Evolutionary conservation across 352 stramenopile species (phyloP), one percentile per base, ranked within the genome.

Genomic region (Elongisporangium anandrum): DNA sequence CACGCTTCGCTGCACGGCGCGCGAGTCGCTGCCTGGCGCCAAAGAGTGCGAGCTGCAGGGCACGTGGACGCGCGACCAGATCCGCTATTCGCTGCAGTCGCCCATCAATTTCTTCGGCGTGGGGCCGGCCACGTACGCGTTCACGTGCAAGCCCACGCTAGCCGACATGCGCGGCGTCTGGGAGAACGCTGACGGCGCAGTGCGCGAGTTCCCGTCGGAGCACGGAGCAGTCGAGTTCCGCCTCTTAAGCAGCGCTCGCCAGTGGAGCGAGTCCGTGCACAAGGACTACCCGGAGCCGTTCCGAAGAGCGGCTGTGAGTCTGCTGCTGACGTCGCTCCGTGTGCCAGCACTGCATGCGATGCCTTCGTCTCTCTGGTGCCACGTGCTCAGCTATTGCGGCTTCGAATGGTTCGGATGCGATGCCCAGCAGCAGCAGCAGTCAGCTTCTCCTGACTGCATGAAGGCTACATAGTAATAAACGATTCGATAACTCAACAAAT

Each of bases 21-120:
- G 69, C 19, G 78, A 88, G 50, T 47, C 81, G 20, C 59, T 79
- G 4, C 84, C 81, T 52, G 29, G 9, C 29, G 63, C 68, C 2
- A 76, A 86, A 60, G 66, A 80, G 39, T 87, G 76, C 19, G 58
- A 62, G 47, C 34, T 90, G 7, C 54, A 64, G 13, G 80, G 80
- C 8, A 69, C 70, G 53, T 90, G 80, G 80, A 75, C 61, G 10
- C 68, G 66, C 39, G 56, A 65, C 38, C 55, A 72, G 13, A 13
- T 90, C 17, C 67, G 62, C 50, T 90, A 83, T 38, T 59, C 77
- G 57, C 55, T 90, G 51, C 59, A 77, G 62, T 90, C 87, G 62
- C 53, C 69, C 24, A 79, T 81, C 66, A 59, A 73, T 26, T 87
- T 87, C 56, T 74, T 72, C 21, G 67, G 70, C 21, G 29, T 8